Percentiles rank a stretch among this genome's conserved stretches.
phyloP scores from a whole-genome alignment of 768 basidiomycete genomes.

The Paxillus rubicundulus region DNA sequence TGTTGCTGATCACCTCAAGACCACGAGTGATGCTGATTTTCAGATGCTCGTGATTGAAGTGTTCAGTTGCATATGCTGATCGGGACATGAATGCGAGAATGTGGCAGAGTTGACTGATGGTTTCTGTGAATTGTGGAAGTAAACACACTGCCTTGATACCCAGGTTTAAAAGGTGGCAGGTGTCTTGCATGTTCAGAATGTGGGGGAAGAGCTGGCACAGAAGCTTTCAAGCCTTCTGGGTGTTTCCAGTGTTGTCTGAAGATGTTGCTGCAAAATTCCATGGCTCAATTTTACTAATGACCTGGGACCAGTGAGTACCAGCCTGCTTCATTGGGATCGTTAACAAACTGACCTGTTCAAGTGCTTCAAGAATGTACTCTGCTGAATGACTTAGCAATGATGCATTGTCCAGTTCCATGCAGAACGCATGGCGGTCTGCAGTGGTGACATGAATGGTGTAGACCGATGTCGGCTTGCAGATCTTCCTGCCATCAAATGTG shows the following conservation, averaged over 20 bases:
- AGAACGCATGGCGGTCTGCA: not conserved
- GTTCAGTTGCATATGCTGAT: not conserved
- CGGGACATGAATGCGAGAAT: not conserved
- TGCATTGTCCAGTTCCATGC: slow-evolving; percentile 13
- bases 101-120: not conserved
- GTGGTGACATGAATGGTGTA: slow-evolving; percentile 22
- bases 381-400: slow-evolving; percentile 28
- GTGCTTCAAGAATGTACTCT: slow-evolving; percentile 22
- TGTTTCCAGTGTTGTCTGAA: slow-evolving; percentile 27
- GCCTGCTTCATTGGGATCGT: not conserved
- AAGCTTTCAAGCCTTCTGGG: slow-evolving; percentile 10
- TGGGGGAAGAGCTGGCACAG: slow-evolving; percentile 15
- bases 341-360: slow-evolving; percentile 4
- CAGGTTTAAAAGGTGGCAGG: slow-evolving; percentile 31
- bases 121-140: not conserved
- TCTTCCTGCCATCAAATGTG: slow-evolving; percentile 21
- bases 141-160: slow-evolving; percentile 23
- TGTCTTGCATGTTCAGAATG: slow-evolving; percentile 31
- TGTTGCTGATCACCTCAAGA: slow-evolving; percentile 20
- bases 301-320: slow-evolving; percentile 7
- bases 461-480: slow-evolving; percentile 8
- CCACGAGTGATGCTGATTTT: slow-evolving; percentile 2
- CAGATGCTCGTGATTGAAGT: not conserved
- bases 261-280: slow-evolving; percentile 10
- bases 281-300: slow-evolving; percentile 13